Evolutionary conservation across 805 yeast species (phyloP), one percentile per base, ranked within the genome.

Genomic region (Phaffomyces thermotolerans): DNA sequence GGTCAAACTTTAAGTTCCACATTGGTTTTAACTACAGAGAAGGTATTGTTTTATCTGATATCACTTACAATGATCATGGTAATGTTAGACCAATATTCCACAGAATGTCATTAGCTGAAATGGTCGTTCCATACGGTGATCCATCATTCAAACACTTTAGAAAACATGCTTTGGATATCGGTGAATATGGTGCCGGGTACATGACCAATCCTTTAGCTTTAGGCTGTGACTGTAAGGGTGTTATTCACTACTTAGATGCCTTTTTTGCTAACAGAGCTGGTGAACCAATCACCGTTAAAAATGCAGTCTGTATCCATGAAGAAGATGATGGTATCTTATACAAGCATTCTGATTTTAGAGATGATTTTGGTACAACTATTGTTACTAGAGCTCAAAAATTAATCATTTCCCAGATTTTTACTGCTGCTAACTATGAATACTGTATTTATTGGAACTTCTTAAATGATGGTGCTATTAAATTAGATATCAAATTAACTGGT

Each of bases 191-290:
- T 67, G 91, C 89, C 49, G 93, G 93, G 58, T 78, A 78, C 69
- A 79, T 84, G 80, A 81, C 93, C 42, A 84, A 84, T 66, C 85
- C 90, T 30, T 71, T 84, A 51, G 67, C 83, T 18, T 72, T 84
- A 43, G 91, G 91, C 35, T 84, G 93, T 62, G 93, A 84, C 64
- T 84, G 93, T 69, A 84, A 84, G 63, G 93, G 93, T 60, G 87
- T 78, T 37, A 84, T 84, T 55, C 90, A 85, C 63, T 84, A 84
- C 67, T 60, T 84, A 64, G 90, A 84, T 64, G 90, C 86, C n/a
- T 80, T 78, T 63, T 81, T 82, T 59, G 72, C 81, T 30, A 78
- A 78, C 63, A 75, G 78, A 62, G 63, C 68, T 9, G 93, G 93
- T 60, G 80, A 75, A 20, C 80, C 88, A 46, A 68, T 79, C 52